Percentiles rank a stretch among this genome's conserved stretches.
Evolutionary conservation across 2,329 filamentous ascomycete genomes (phyloP).

Genomic region (Clarireedia paspali): DNA sequence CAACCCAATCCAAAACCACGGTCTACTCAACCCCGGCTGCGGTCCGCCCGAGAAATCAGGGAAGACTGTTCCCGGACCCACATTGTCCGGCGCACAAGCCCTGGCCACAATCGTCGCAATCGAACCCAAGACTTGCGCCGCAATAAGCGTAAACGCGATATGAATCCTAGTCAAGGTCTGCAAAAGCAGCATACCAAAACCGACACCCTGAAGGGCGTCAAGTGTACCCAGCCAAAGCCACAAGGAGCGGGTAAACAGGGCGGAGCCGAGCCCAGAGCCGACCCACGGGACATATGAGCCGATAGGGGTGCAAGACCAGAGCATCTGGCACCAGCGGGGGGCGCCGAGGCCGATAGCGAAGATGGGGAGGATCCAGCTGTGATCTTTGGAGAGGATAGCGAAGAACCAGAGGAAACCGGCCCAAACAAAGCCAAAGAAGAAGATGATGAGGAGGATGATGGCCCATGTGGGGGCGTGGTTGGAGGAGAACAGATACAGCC

Average conservation of each 20-base stretch:
- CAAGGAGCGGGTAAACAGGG: constrained; percentile 47
- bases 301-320: constrained; percentile 55
- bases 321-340: constrained; percentile 60
- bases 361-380: constrained; percentile 60
- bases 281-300: constrained; percentile 56
- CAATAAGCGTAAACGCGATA: constrained; percentile 53
- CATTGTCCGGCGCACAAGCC: constrained; percentile 50
- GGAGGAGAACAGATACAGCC: constrained; percentile 38
- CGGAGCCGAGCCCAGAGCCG: constrained; percentile 41
- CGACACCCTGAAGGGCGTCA: constrained; percentile 57
- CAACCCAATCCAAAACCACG: constrained; percentile 41
- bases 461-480: constrained; percentile 45
- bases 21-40: background rate
- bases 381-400: constrained; percentile 46
- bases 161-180: constrained; percentile 59
- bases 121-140: constrained; percentile 54
- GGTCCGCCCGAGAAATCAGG: constrained; percentile 34
- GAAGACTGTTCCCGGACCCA: constrained; percentile 54
- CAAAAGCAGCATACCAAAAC: constrained; percentile 60
- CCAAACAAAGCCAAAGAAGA: constrained; percentile 51
- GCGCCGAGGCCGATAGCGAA: constrained; percentile 60
- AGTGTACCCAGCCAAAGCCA: constrained; percentile 63
- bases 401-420: constrained; percentile 42
- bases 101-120: constrained; percentile 54
- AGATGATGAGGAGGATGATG: constrained; percentile 46